Conservation (phyloP, 768 basidiomycete genomes). For the Suillus subluteus region DNA sequence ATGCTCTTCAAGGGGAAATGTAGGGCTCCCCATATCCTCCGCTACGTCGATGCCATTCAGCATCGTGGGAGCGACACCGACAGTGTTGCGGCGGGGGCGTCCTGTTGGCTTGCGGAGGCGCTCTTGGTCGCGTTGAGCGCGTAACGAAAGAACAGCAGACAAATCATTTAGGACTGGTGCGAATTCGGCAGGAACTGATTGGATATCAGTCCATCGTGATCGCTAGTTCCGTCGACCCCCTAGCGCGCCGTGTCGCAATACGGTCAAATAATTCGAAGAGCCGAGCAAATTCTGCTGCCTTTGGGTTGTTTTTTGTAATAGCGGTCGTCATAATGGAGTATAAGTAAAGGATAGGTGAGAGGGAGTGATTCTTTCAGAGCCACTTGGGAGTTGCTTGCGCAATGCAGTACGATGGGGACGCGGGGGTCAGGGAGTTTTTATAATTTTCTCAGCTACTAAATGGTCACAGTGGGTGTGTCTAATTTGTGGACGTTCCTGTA, state of each 20-base stretch:
- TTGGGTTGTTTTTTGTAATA: conserved; percentile 35
- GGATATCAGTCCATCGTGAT: conserved; percentile 36
- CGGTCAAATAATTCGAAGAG: conserved; percentile 59
- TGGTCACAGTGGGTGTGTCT: background rate
- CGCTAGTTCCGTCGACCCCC: conserved; percentile 21
- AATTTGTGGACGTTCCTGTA: background rate
- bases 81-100: conserved; percentile 28
- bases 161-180: conserved; percentile 42
- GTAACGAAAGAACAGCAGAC: conserved; percentile 38
- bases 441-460: conserved; percentile 13
- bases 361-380: background rate
- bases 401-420: conserved; percentile 9
- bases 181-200: conserved; percentile 31
- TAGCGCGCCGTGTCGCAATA: conserved; percentile 49
- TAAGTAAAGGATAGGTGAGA: conserved; percentile 8
- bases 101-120: conserved; percentile 11
- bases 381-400: background rate
- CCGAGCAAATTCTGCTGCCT: conserved; percentile 54
- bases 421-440: conserved; percentile 17
- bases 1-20: conserved; percentile 45
- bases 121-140: conserved; percentile 32
- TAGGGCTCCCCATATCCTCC: conserved; percentile 33
- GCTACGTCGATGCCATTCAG: conserved; percentile 25
- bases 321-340: conserved; percentile 22
- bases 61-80: conserved; percentile 21